Evolutionary conservation across 257 asterid species (phyloP), one percentile per base, ranked within the genome.

Genomic region (Ballota nigra): DNA sequence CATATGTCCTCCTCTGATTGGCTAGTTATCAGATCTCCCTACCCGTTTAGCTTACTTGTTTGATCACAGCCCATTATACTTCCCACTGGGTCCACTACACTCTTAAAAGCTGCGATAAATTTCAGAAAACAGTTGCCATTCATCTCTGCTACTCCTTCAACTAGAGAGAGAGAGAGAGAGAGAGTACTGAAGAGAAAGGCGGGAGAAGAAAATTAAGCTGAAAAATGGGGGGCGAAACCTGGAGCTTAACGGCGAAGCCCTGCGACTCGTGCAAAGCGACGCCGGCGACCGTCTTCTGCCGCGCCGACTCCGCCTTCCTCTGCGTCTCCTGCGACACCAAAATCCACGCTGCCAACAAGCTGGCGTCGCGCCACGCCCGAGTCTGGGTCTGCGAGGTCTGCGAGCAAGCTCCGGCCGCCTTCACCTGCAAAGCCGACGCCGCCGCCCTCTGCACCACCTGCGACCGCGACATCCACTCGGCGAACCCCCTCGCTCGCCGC

Each of bases 381-480:
- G 96, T 89, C 20, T 83, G 83, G 82, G 66, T 92, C 3, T 92
- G 98, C 69, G 96, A 92, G 74, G 98, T 92, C 16, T 92, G 98
- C 79, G 98, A 92, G 86, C 92, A 83, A 43, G 89, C 96, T 0
- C 96, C 98, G 13, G 97, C 98, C 4, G 66, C 80, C 77, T 89
- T 89, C 76, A 89, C 98, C 59, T 92, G 96, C 82, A 89, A 86
- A 78, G 98, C 96, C 15, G 98, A 92, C 55, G 94, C 96, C 1
- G 98, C 98, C 8, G 85, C 96, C 0, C 93, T 92, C 12, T 92
- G 96, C 76, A 47, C 66, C 59, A 41, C 96, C 8, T 92, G 98
- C 76, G 98, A 89, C 87, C 86, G 87, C 22, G 98, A 89, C 73
- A 88, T 92, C 18, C 96, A 92, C 89, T 78, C 98, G n/a, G 98